These are phyloP conservation scores for Cyclotella distinguenda DNA, from an alignment of 108 stramenopile species.

Conservation along the genomic window DNA sequence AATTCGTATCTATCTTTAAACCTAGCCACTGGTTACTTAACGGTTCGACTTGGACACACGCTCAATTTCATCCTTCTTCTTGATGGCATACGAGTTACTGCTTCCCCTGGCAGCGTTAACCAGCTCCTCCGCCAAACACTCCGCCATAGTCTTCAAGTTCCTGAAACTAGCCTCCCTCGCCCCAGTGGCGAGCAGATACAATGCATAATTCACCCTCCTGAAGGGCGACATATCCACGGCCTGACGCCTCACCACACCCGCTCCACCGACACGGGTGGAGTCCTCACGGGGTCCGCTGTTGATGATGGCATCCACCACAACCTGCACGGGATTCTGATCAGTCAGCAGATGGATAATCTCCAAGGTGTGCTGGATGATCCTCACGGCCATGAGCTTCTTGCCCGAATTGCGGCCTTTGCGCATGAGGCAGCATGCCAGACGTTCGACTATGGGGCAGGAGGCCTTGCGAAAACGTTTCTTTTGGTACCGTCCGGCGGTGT, in stretches of 20 bases:
- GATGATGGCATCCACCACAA: slow-evolving; percentile 99
- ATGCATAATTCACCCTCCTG: slow-evolving; percentile 99
- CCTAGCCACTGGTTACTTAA: slow-evolving; percentile 53
- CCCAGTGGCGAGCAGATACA: slow-evolving; percentile 97
- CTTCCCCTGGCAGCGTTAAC: slow-evolving; percentile 99
- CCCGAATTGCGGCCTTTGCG: slow-evolving; percentile 97
- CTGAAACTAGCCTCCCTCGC: slow-evolving; percentile 98
- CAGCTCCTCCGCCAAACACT: slow-evolving; percentile 99
- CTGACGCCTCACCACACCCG: slow-evolving; percentile 99
- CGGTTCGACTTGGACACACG: slow-evolving; percentile 99
- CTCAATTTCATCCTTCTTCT: slow-evolving; percentile 99
- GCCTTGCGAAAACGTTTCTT: slow-evolving; percentile 99
- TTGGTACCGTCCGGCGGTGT: slow-evolving; percentile 99
- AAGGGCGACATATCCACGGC: slow-evolving; percentile 99
- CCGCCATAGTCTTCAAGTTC: slow-evolving; percentile 99
- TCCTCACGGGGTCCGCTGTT: slow-evolving; percentile 99
- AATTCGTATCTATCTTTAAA: not conserved
- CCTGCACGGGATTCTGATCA: slow-evolving; percentile 99
- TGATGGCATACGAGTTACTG: slow-evolving; percentile 99
- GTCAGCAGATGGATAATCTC: slow-evolving; percentile 99
- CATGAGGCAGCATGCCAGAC: slow-evolving; percentile 98
- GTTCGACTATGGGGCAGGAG: slow-evolving; percentile 98
- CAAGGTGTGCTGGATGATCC: slow-evolving; percentile 98
- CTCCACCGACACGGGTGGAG: slow-evolving; percentile 99
- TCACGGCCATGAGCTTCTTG: slow-evolving; percentile 98